A percentile compares a stretch with the other conserved stretches of the same genome.
Evolutionary conservation across 257 asterid species (phyloP).

Genomic region (Anisodus tanguticus): DNA sequence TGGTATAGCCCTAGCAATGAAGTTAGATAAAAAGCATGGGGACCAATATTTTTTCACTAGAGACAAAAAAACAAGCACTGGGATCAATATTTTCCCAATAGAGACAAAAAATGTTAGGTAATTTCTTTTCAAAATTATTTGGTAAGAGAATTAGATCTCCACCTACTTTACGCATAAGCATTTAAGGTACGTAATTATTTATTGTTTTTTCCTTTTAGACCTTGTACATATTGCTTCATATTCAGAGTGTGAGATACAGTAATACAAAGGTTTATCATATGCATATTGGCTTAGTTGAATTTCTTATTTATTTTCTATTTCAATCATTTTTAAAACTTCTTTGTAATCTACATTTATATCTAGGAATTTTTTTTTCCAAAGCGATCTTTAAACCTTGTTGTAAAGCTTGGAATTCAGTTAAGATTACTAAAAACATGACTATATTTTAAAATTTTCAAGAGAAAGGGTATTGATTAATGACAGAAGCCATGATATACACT

Average conservation of each 20-base stretch:
- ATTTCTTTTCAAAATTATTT: not conserved
- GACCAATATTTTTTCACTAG: too few relatives aligned
- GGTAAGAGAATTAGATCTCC: too few relatives aligned
- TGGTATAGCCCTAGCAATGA: not conserved
- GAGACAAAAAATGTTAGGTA: not conserved
- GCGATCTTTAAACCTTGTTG: not conserved
- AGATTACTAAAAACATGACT: too few relatives aligned
- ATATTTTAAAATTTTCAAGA: too few relatives aligned
- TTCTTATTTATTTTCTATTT: too few relatives aligned
- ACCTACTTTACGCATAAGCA: too few relatives aligned
- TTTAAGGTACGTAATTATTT: too few relatives aligned
- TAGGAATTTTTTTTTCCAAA: not conserved
- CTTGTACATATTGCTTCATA: not conserved
- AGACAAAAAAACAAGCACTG: too few relatives aligned
- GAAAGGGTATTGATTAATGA: too few relatives aligned
- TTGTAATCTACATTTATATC: not conserved
- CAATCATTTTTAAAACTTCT: not conserved
- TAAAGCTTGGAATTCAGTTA: not conserved
- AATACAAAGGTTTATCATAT: not conserved
- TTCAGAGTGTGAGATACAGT: not conserved
- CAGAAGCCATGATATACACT: too few relatives aligned
- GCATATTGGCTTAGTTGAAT: not conserved
- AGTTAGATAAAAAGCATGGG: not conserved
- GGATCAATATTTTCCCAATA: not conserved
- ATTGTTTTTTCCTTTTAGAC: too few relatives aligned